These are phyloP conservation scores for Colletotrichum australisinense DNA, from an alignment of 2,329 filamentous ascomycete genomes.

Conservation along the genomic window DNA sequence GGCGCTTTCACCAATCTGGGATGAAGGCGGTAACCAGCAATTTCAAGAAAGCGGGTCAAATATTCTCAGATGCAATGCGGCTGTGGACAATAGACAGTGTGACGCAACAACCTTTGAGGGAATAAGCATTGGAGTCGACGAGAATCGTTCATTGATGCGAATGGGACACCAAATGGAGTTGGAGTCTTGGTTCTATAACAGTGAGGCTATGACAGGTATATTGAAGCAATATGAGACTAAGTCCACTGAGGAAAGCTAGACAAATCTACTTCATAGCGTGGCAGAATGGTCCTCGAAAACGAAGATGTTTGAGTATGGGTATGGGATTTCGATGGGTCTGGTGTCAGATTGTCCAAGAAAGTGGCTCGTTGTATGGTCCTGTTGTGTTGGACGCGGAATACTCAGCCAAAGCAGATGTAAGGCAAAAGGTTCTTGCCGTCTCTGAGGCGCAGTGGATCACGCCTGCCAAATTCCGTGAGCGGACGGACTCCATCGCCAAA, in stretches of 20 bases:
- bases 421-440: conserved; percentile 45
- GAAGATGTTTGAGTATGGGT: not conserved
- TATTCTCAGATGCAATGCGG: not conserved
- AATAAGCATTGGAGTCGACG: not conserved
- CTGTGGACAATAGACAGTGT: not conserved
- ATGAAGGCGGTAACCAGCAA: too few relatives aligned
- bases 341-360: conserved; percentile 43
- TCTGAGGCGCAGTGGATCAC: conserved; percentile 48
- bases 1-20: too few relatives aligned
- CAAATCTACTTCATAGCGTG: not conserved
- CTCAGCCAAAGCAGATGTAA: conserved; percentile 24
- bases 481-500: conserved; percentile 49
- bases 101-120: not conserved
- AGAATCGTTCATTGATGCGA: conserved; percentile 42
- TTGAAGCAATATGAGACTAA: too few relatives aligned
- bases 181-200: conserved; percentile 50
- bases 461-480: conserved; percentile 43
- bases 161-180: conserved; percentile 49
- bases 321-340: conserved; percentile 32
- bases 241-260: too few relatives aligned
- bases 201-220: conserved; percentile 44
- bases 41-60: too few relatives aligned
- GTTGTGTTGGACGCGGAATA: conserved; percentile 41
- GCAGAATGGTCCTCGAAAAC: not conserved
- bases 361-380: conserved; percentile 46